Evolutionary conservation across 202 grass and related monocot genomes (phyloP).

Genomic region (Dendrocalamus latiflorus): DNA sequence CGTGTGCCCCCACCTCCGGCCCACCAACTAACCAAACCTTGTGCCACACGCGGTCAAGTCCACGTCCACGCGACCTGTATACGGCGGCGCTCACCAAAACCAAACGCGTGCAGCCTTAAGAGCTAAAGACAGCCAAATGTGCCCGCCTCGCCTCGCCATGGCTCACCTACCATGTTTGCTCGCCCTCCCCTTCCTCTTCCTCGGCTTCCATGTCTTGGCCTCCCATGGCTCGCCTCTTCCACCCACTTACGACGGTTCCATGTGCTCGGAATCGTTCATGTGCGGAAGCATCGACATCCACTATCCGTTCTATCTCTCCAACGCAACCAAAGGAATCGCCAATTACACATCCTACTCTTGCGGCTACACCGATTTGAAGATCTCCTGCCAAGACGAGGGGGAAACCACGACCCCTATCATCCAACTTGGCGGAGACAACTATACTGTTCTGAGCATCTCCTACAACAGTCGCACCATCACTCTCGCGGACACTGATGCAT

Average conservation of each 20-base stretch:
- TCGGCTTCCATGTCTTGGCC: not conserved
- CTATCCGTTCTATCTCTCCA: slow-evolving; percentile 26
- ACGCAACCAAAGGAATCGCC: too few relatives aligned
- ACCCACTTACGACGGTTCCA: not conserved
- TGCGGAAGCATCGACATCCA: not conserved
- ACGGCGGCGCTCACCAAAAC: not conserved
- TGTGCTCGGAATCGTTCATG: not conserved
- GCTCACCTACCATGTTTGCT: not conserved
- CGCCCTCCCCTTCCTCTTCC: slow-evolving; percentile 6
- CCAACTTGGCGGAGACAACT: too few relatives aligned
- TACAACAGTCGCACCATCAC: too few relatives aligned
- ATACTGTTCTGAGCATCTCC: too few relatives aligned
- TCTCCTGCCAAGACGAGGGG: not conserved
- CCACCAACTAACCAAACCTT: not conserved
- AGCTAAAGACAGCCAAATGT: not conserved
- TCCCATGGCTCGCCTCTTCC: not conserved
- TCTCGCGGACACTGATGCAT: too few relatives aligned
- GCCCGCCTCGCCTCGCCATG: slow-evolving; percentile 20
- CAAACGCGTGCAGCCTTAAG: not conserved
- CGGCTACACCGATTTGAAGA: slow-evolving; percentile 42
- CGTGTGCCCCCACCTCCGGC: not conserved
- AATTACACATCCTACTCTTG: not conserved
- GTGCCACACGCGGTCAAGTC: not conserved
- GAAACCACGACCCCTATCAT: accelerated
- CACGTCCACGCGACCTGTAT: not conserved